Evolutionary conservation across 495 filamentous ascomycete species (phyloP).

Genomic region (Penicillium cinerascens): DNA sequence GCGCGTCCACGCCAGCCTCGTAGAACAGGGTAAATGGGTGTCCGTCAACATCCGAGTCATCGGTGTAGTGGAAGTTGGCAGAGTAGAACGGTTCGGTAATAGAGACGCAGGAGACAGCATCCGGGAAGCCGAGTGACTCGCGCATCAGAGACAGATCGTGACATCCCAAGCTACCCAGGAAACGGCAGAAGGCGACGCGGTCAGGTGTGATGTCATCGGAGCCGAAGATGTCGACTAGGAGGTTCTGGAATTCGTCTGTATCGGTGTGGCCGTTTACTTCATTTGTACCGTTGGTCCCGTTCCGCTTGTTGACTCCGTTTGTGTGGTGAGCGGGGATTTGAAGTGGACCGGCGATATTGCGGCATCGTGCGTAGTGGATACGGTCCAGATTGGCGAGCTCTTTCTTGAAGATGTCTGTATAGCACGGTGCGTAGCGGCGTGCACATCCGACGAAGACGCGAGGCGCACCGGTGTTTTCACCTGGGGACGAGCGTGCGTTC

Average conservation of each 20-base stretch:
- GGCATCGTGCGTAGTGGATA: constrained; percentile 50
- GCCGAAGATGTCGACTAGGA: constrained; percentile 32
- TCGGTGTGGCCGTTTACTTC: background rate
- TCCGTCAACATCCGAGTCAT: constrained; percentile 1
- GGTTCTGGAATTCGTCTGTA: constrained; percentile 7
- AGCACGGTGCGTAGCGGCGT: constrained; percentile 51
- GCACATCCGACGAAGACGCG: constrained; percentile 55
- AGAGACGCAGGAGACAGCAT: constrained; percentile 43
- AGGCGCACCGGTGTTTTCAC: constrained; percentile 6
- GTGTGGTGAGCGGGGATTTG: background rate
- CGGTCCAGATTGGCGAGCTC: constrained; percentile 43
- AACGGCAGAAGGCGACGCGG: constrained; percentile 35
- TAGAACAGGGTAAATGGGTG: constrained; percentile 51
- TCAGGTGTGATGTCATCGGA: constrained; percentile 26
- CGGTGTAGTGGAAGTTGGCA: constrained; percentile 43
- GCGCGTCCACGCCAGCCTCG: constrained; percentile 51
- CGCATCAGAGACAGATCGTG: constrained; percentile 57
- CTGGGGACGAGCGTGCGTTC: background rate
- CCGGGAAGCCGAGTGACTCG: constrained; percentile 47
- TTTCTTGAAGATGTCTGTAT: constrained; percentile 43
- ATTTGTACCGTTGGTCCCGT: background rate
- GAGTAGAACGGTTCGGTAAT: constrained; percentile 47
- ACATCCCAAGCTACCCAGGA: constrained; percentile 47
- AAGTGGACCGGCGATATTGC: constrained; percentile 51
- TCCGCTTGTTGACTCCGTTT: background rate